A percentile compares a stretch with the other conserved stretches of the same genome.
These are phyloP conservation scores for Dendrobium huoshanense DNA, from an alignment of 106 monocot genomes.

Conservation along the genomic window DNA sequence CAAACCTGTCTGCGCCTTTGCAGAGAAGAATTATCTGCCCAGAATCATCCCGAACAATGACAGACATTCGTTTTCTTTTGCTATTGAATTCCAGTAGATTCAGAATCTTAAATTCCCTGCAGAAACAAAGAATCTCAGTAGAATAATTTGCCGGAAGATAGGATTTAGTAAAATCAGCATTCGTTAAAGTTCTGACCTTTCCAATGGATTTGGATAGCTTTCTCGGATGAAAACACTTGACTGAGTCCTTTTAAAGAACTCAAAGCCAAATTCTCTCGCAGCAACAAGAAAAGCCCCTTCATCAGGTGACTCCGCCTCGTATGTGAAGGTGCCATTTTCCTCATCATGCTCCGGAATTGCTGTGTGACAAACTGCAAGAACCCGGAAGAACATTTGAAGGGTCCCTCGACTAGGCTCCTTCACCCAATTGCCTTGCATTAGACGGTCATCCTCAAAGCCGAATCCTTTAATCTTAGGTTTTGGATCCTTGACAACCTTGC, in stretches of 20 bases:
- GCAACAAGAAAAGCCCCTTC: constrained; percentile 79
- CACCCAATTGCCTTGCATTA: constrained; percentile 58
- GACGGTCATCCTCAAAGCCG: constrained; percentile 59
- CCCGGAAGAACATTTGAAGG: constrained; percentile 59
- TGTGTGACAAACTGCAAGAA: constrained; percentile 72
- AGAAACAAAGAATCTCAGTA: not conserved
- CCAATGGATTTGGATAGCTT: constrained; percentile 27
- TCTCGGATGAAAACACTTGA: constrained; percentile 59
- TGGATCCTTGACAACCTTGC: constrained; percentile 19
- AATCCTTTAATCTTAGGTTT: constrained; percentile 47
- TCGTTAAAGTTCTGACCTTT: constrained; percentile 30
- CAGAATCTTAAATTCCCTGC: constrained; percentile 60
- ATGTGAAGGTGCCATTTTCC: constrained; percentile 39
- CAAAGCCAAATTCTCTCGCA: constrained; percentile 76
- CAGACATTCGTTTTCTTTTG: constrained; percentile 76
- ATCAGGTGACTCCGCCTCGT: constrained; percentile 80
- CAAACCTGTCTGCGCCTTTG: constrained; percentile 75
- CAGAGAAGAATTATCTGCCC: constrained; percentile 60
- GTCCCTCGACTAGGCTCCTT: constrained; percentile 33
- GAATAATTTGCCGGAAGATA: not conserved
- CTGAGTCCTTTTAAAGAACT: constrained; percentile 65
- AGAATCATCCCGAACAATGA: constrained; percentile 48
- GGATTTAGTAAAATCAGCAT: not conserved
- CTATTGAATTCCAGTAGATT: constrained; percentile 70
- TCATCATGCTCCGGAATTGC: constrained; percentile 61